Base-by-base conservation (phyloP, 768 basidiomycete species). In the Hirschioporus abietinus region DNA sequence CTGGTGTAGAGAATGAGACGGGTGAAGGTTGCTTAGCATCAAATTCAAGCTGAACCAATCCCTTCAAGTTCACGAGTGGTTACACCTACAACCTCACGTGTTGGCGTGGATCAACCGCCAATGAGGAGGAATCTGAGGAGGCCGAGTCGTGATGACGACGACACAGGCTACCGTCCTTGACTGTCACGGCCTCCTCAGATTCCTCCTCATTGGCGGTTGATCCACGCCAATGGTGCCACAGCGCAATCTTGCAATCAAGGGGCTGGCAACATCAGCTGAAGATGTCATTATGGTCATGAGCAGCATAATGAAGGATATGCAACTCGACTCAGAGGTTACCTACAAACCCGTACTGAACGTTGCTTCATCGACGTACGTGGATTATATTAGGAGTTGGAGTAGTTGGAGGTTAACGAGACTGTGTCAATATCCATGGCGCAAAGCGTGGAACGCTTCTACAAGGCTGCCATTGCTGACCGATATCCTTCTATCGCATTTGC, bases 291-390 rank as follows among this genome's bases (percentile, higher is more conserved):
- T 99, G 95, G 96, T 98, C 68, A 99, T 97, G 10, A 93, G 90
- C 76, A 97, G 95, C 73, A 98, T 99, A 77, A 97, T 97, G 96
- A 99, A 99, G 82, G 97, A 99, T 74, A 99, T 99, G 95, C 97
- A 99, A 74, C 91, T 95, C 65, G 98, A 97, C 76, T 90, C 95
- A 63, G 97, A 99, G 78, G 96, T 99, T 73, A 95, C 99, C 68
- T 99, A 99, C 78, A 85, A 96, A 65, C 93, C 97, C 88, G 97
- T 70, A 95, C 96, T 7, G 82, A 99, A 7, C 95, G 95, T 77
- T 86, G 95, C 69, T 96, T 99, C 75, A 96, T 98, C 72, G 97
- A 99, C 76, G 97, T 98, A 78, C 76, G 95, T 87, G 18, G n/a
- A 42, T 65, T 18, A 24, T 26, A 63, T 36, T 58, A 59, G 65